Base-by-base conservation (phyloP, 768 basidiomycete species). In the Lactarius pseudohatsudake region DNA sequence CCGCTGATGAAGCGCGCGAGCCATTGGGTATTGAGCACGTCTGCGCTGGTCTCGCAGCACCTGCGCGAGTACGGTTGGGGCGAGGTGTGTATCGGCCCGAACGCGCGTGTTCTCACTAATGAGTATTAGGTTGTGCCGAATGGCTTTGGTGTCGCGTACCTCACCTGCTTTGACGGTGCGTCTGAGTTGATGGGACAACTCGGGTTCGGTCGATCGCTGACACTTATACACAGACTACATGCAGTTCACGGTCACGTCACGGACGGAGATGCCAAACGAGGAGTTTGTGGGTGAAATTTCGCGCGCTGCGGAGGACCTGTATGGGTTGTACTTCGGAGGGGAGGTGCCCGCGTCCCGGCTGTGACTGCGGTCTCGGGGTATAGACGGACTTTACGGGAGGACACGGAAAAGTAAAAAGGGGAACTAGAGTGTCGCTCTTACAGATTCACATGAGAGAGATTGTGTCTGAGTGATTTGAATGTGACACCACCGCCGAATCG, bases 91-190 rank as follows among this genome's bases (percentile, higher is more conserved):
- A 15, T 4, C 40, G 9, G 54, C 15, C 56, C 62, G 53, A 16
- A 4, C 26, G 28, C 2, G 41, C 64, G 57, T 38, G 45, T 43
- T 7, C 13, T n/a, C 43, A 20, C 62, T 45, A 13, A 40, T 54
- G 34, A 57, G 50, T 20, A 20, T 40, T 64, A 84, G 84, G 91
- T 98, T 55, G 93, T 96, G 30, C 88, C 92, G 1, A 89, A 97
- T 70, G 96, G 96, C 1, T 98, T 96, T 74, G 96, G 96, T 38
- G 89, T 98, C 36, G 90, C 94, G 15, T 98, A 98, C 74, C 88
- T 94, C 85, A 95, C 95, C n/a, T 91, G 92, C 45, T 90, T 85
- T 72, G 85, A 91, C 69, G 87, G 90, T 89, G 64, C 62, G 84
- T 75, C 43, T 26, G 45, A 13, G 30, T 43, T 34, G 41, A 32